These are phyloP conservation scores for Aspergillus nomiae DNA, from an alignment of 2,329 filamentous ascomycete species.

Conservation along the genomic window DNA sequence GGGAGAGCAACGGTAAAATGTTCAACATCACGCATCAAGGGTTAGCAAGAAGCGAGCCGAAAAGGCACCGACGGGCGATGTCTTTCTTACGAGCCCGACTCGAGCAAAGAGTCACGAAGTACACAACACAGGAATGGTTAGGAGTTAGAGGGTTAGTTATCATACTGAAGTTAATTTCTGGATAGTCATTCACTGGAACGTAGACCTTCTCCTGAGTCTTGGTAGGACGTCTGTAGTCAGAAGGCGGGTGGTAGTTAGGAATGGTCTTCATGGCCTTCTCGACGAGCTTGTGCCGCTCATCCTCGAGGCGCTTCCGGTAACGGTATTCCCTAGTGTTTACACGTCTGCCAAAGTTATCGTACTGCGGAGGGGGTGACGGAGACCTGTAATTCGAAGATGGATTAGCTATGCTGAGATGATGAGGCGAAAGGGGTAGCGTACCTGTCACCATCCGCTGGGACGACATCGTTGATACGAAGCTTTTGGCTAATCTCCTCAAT, in stretches of 20 bases:
- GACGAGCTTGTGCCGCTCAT: slow-evolving; percentile 97
- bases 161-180: slow-evolving; percentile 99
- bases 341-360: slow-evolving; percentile 99
- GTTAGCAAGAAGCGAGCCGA: slow-evolving; percentile 48
- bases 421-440: slow-evolving; percentile 49
- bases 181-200: slow-evolving; percentile 99
- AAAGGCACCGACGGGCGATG: slow-evolving; percentile 35
- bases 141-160: slow-evolving; percentile 98
- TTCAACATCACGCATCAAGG: slow-evolving; percentile 38
- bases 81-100: slow-evolving; percentile 41
- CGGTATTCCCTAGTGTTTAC: slow-evolving; percentile 98
- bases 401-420: slow-evolving; percentile 8
- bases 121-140: slow-evolving; percentile 57
- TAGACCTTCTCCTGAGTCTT: slow-evolving; percentile 99
- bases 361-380: slow-evolving; percentile 91
- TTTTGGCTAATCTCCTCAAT: slow-evolving; percentile 99
- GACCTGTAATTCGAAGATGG: slow-evolving; percentile 62
- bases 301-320: slow-evolving; percentile 96
- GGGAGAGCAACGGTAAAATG: slow-evolving; percentile 28
- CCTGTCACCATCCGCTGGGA: slow-evolving; percentile 94
- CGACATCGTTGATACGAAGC: slow-evolving; percentile 97
- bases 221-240: slow-evolving; percentile 96
- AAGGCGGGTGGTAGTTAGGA: slow-evolving; percentile 97
- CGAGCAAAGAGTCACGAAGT: slow-evolving; percentile 45
- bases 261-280: slow-evolving; percentile 99